These are phyloP conservation scores for Pilobolus umbonatus DNA, from an alignment of 192 early-diverging fungal species.

Conservation along the genomic window DNA sequence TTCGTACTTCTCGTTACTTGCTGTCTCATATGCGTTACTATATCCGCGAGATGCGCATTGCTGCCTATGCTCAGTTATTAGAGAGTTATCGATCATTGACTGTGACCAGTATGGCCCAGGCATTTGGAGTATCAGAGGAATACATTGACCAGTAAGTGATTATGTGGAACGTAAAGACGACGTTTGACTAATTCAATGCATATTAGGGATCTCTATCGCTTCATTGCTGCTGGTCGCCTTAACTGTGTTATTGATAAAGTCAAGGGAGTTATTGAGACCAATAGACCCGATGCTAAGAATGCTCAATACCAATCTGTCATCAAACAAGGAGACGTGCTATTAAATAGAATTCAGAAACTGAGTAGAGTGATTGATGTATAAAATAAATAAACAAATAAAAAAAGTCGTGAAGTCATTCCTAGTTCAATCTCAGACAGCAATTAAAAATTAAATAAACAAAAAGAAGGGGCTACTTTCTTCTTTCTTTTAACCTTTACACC, in stretches of 20 bases:
- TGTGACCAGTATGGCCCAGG: slow-evolving; percentile 92
- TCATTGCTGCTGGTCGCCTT: slow-evolving; percentile 92
- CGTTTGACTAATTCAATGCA: background rate
- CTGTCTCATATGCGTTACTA: slow-evolving; percentile 87
- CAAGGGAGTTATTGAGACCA: slow-evolving; percentile 93
- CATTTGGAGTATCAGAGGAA: slow-evolving; percentile 93
- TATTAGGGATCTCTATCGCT: slow-evolving; percentile 79
- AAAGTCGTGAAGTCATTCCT: no score
- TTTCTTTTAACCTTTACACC: no score
- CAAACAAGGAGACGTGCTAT: slow-evolving; percentile 92
- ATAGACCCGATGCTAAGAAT: slow-evolving; percentile 97
- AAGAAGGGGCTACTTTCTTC: background rate
- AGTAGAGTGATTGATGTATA: slow-evolving; percentile 87
- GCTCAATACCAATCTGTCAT: slow-evolving; percentile 95
- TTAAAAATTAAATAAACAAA: background rate
- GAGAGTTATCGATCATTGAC: slow-evolving; percentile 94
- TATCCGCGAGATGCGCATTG: slow-evolving; percentile 98
- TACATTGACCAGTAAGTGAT: slow-evolving; percentile 71
- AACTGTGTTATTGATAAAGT: slow-evolving; percentile 99
- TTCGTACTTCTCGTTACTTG: slow-evolving; percentile 77
- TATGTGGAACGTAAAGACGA: background rate
- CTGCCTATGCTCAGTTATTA: slow-evolving; percentile 91
- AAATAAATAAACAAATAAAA: background rate
- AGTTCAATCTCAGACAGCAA: background rate
- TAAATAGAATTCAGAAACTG: slow-evolving; percentile 96